phyloP scores from a whole-genome alignment of 2,329 filamentous ascomycete species.

The Xylaria sp. region DNA sequence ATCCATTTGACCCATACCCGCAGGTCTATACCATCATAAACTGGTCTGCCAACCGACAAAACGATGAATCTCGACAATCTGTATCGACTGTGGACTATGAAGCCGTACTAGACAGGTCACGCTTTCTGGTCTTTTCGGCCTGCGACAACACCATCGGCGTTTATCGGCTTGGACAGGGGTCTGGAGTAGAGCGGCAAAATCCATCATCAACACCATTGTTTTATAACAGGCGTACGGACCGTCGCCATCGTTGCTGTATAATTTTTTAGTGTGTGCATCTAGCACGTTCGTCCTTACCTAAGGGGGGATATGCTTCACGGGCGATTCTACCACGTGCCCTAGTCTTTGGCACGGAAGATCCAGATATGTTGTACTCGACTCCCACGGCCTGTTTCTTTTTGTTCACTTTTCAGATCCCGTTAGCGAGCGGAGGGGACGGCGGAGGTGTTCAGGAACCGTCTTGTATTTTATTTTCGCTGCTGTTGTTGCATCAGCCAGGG shows the following conservation, averaged over 20 bases:
- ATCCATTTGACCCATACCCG: constrained; percentile 30
- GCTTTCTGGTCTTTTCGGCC: constrained; percentile 30
- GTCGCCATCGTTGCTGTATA: constrained; percentile 42
- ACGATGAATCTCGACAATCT: constrained; percentile 23
- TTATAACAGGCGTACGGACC: constrained; percentile 33
- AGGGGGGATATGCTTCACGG: constrained; percentile 8
- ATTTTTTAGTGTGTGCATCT: constrained; percentile 30
- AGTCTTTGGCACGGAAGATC: constrained; percentile 7
- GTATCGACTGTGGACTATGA: constrained; percentile 20
- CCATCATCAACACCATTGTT: constrained; percentile 33
- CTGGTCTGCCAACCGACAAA: constrained; percentile 14
- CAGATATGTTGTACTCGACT: constrained; percentile 13
- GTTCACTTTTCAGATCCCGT: constrained; percentile 5
- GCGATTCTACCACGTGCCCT: constrained; percentile 1
- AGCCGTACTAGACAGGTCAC: constrained; percentile 14
- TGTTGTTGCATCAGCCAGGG: constrained; percentile 42
- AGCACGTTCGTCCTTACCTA: constrained; percentile 8
- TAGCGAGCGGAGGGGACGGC: constrained; percentile 24
- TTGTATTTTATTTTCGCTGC: constrained; percentile 1
- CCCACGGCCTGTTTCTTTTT: constrained; percentile 6
- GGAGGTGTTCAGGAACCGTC: constrained; percentile 33
- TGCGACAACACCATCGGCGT: constrained; percentile 42
- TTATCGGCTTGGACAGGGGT: constrained; percentile 44
- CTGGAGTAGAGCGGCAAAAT: constrained; percentile 42
- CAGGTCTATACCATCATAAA: constrained; percentile 14